Evolutionary conservation across 768 basidiomycete species (phyloP).

Genomic region (Mycena galericulata): DNA sequence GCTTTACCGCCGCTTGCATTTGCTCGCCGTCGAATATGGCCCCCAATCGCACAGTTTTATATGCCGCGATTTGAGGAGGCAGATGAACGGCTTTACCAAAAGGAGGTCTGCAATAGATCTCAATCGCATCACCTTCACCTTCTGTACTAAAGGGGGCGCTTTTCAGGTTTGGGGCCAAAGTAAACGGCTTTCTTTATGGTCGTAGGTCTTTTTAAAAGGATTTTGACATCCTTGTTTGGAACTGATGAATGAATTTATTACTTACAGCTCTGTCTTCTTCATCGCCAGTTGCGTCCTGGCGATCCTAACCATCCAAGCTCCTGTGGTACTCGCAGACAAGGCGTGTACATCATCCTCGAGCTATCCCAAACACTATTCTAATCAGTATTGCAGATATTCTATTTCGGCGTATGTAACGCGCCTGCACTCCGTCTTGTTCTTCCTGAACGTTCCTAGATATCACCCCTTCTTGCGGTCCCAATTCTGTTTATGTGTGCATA

Average conservation of each 20-base stretch:
- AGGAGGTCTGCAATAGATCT: too few relatives aligned
- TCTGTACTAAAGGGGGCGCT: too few relatives aligned
- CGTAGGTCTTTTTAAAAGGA: too few relatives aligned
- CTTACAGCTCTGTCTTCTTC: slow-evolving; percentile 42
- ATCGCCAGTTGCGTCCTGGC: slow-evolving; percentile 41
- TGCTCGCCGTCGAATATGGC: slow-evolving; percentile 15
- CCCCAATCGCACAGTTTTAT: slow-evolving; percentile 27
- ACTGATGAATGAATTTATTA: too few relatives aligned
- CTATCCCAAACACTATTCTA: background rate
- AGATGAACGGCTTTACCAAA: slow-evolving; percentile 34
- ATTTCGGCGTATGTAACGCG: slow-evolving; percentile 48
- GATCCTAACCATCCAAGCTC: slow-evolving; percentile 35
- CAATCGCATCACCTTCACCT: too few relatives aligned
- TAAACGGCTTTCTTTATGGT: slow-evolving; percentile 29
- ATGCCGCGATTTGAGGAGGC: slow-evolving; percentile 31
- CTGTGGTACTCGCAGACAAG: slow-evolving; percentile 41
- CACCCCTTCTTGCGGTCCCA: slow-evolving; percentile 61
- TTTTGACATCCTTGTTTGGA: too few relatives aligned
- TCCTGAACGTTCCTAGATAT: slow-evolving; percentile 45
- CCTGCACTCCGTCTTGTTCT: background rate
- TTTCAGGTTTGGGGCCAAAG: slow-evolving; percentile 33
- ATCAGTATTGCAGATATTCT: slow-evolving; percentile 49
- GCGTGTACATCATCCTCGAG: slow-evolving; percentile 14
- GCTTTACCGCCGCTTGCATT: slow-evolving; percentile 19
- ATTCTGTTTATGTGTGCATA: slow-evolving; percentile 60